These are phyloP conservation scores for Zelopaecilomyces penicillatus DNA, from an alignment of 2,329 filamentous ascomycete genomes.

Conservation along the genomic window DNA sequence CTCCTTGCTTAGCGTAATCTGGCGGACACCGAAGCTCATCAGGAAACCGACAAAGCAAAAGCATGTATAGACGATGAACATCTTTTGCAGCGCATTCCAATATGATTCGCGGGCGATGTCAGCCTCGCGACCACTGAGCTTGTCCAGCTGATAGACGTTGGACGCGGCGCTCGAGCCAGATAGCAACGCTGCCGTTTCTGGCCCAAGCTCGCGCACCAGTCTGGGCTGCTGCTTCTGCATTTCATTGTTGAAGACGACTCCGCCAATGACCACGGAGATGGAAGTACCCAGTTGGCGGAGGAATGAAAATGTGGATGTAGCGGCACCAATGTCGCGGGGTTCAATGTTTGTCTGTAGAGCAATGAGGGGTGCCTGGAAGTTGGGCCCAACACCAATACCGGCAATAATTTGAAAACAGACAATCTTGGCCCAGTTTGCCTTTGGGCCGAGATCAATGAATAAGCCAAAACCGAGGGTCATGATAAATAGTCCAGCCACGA, in stretches of 20 bases:
- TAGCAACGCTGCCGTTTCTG: slow-evolving; percentile 40
- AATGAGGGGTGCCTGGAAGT: slow-evolving; percentile 62
- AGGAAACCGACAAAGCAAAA: slow-evolving; percentile 40
- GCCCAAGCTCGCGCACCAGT: slow-evolving; percentile 42
- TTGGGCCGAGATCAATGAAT: slow-evolving; percentile 52
- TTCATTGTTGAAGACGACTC: slow-evolving; percentile 71
- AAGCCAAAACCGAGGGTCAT: slow-evolving; percentile 58
- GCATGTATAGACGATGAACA: slow-evolving; percentile 50
- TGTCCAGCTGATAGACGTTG: slow-evolving; percentile 48
- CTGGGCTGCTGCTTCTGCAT: slow-evolving; percentile 49
- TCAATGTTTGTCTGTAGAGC: slow-evolving; percentile 57
- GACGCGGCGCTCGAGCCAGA: slow-evolving; percentile 53
- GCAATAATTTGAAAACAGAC: slow-evolving; percentile 55
- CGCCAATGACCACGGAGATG: slow-evolving; percentile 62
- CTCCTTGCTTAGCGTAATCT: slow-evolving; percentile 43
- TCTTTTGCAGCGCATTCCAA: slow-evolving; percentile 40
- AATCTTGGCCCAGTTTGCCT: slow-evolving; percentile 46
- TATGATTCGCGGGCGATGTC: slow-evolving; percentile 37
- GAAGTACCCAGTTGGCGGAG: slow-evolving; percentile 61
- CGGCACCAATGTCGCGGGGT: slow-evolving; percentile 57
- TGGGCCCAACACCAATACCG: slow-evolving; percentile 57
- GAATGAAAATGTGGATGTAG: slow-evolving; percentile 59
- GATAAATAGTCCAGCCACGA: slow-evolving; percentile 49
- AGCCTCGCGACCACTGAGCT: slow-evolving; percentile 38
- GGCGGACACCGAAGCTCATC: slow-evolving; percentile 38